Evolutionary conservation across 2,329 filamentous ascomycete genomes (phyloP).

Genomic region (Diaporthe velutina): DNA sequence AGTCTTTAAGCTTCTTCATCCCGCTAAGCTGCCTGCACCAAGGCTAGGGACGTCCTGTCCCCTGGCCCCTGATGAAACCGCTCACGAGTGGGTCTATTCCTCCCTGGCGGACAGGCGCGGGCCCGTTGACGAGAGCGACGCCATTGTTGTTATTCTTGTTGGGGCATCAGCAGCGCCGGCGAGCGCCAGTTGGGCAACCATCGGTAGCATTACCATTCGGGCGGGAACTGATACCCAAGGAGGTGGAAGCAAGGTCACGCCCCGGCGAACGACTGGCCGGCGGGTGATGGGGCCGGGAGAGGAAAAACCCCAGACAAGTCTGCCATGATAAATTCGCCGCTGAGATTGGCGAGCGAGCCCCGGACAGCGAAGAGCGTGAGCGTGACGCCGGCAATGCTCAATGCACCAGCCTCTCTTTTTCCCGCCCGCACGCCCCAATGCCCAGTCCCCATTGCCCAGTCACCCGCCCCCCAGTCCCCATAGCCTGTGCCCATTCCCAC

Average conservation of each 20-base stretch:
- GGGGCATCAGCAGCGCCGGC: conserved; percentile 10
- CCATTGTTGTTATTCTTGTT: conserved; percentile 12
- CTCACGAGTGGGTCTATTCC: conserved; percentile 26
- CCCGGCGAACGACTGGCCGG: not conserved
- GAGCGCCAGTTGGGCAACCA: conserved; percentile 20
- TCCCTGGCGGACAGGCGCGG: conserved; percentile 16
- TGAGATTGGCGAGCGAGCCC: conserved; percentile 39
- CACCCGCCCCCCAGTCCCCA: not conserved
- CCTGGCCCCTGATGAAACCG: conserved; percentile 39
- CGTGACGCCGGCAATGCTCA: conserved; percentile 36
- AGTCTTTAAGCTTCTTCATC: conserved; percentile 31
- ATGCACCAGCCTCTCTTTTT: conserved; percentile 26
- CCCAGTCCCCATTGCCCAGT: not conserved
- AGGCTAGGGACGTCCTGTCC: conserved; percentile 18
- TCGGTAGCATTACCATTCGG: conserved; percentile 31
- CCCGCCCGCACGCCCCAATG: not conserved
- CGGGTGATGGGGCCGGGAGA: conserved; percentile 18
- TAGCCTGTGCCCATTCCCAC: conserved; percentile 7
- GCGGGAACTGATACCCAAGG: conserved; percentile 19
- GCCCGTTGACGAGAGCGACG: conserved; percentile 8
- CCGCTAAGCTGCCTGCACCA: conserved; percentile 15
- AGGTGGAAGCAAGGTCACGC: conserved; percentile 1
- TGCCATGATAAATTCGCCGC: conserved; percentile 27
- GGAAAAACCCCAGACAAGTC: not conserved
- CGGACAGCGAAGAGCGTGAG: conserved; percentile 15